Percentiles rank a stretch among this genome's conserved stretches.
phyloP scores from a whole-genome alignment of 371 early-diverging fungal genomes.

The Circinella umbellata region DNA sequence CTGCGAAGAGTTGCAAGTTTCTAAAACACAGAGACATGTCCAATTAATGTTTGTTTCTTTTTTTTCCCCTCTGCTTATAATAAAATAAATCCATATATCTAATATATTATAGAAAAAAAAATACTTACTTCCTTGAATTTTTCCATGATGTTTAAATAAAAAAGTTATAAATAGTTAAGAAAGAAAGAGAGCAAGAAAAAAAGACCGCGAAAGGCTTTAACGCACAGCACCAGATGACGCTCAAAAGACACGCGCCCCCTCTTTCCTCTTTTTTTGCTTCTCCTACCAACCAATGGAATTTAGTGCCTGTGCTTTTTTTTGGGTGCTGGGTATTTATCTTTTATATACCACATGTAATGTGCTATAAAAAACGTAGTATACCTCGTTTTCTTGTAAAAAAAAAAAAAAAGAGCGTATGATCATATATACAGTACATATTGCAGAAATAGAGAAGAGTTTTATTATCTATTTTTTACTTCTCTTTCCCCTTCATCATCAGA shows the following conservation, averaged over 20 bases:
- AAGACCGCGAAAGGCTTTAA: background rate
- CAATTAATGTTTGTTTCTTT: no score
- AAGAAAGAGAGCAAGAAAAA: conserved; percentile 7
- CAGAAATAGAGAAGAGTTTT: no score
- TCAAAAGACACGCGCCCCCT: background rate
- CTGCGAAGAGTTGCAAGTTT: conserved; percentile 71
- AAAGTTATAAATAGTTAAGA: conserved; percentile 2
- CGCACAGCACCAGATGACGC: background rate
- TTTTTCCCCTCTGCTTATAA: no score
- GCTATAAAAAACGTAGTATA: background rate
- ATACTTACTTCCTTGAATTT: conserved; percentile 58
- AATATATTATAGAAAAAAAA: background rate
- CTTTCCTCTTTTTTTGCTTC: background rate
- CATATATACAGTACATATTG: no score
- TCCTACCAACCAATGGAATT: background rate
- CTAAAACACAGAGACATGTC: conserved; percentile 36
- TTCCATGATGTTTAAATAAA: conserved; percentile 37
- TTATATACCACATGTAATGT: no score
- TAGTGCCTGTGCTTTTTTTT: no score
- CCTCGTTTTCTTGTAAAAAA: no score
- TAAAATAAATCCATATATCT: background rate
- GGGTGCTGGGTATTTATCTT: no score
- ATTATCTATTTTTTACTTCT: no score
- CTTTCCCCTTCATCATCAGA: no score
- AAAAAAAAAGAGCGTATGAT: no score